Evolutionary conservation across 805 yeast genomes (phyloP).

Genomic region (baker's yeast (Saccharomyces cerevisiae)): DNA sequence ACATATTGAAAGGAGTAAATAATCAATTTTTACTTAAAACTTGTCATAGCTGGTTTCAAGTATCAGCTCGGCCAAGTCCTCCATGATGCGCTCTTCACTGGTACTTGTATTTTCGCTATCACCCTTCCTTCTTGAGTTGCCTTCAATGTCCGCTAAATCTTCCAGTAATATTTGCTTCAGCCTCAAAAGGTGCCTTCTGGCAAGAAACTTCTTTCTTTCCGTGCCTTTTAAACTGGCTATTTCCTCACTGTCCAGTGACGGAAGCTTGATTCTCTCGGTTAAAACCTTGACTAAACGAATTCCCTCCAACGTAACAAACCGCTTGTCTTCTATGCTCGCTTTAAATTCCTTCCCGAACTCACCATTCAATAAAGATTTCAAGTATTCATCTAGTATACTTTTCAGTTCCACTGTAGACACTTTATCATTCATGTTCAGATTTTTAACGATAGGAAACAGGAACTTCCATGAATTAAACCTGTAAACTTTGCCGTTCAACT

Average conservation of each 20-base stretch:
- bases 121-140: neutral
- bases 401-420: slow-evolving; percentile 5
- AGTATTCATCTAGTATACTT: slow-evolving; percentile 13
- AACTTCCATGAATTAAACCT: slow-evolving; percentile 23
- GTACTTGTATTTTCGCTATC: neutral
- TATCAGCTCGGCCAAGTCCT: neutral
- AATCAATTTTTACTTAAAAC: neutral
- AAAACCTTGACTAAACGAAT: slow-evolving; percentile 17
- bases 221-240: neutral
- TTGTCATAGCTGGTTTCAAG: neutral
- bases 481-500: slow-evolving; percentile 7
- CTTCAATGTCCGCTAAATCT: slow-evolving; percentile 13
- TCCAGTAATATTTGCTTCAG: slow-evolving; percentile 16
- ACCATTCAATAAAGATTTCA: slow-evolving; percentile 12
- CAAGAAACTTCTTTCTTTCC: slow-evolving; percentile 13
- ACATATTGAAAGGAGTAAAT: neutral
- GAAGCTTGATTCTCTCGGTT: slow-evolving; percentile 8
- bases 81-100: neutral
- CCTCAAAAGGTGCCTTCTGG: slow-evolving; percentile 20
- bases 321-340: slow-evolving; percentile 4
- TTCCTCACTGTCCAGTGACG: slow-evolving; percentile 4
- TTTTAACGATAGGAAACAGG: slow-evolving; percentile 15
- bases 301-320: slow-evolving; percentile 20
- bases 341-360: slow-evolving; percentile 3
- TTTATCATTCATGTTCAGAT: slow-evolving; percentile 8